phyloP scores from a whole-genome alignment of 2,329 filamentous ascomycete genomes.

The Microcyclospora pomicola region DNA sequence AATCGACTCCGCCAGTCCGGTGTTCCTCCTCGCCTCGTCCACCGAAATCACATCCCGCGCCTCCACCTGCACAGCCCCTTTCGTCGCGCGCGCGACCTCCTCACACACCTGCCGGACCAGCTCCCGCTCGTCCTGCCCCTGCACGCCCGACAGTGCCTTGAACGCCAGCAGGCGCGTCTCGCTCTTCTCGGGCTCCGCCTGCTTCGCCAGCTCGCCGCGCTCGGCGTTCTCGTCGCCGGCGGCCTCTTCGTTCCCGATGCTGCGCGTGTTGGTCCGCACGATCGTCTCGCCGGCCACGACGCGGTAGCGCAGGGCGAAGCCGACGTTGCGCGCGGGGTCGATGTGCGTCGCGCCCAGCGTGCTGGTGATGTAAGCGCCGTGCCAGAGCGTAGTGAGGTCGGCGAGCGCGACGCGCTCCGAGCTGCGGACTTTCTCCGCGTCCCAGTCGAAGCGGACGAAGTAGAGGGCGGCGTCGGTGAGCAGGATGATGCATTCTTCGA shows the following conservation, averaged over 20 bases:
- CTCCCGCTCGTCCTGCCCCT: slow-evolving; percentile 31
- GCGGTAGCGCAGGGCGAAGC: slow-evolving; percentile 63
- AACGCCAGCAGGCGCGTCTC: slow-evolving; percentile 35
- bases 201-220: slow-evolving; percentile 16
- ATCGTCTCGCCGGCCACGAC: slow-evolving; percentile 53
- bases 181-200: slow-evolving; percentile 9
- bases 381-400: slow-evolving; percentile 57
- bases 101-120: slow-evolving; percentile 53
- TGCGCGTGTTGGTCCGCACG: slow-evolving; percentile 71
- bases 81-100: slow-evolving; percentile 53
- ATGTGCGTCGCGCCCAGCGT: slow-evolving; percentile 65
- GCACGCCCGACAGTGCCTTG: slow-evolving; percentile 37
- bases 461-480: slow-evolving; percentile 78
- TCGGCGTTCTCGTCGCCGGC: slow-evolving; percentile 15
- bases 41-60: slow-evolving; percentile 65
- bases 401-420: slow-evolving; percentile 75
- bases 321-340: slow-evolving; percentile 69
- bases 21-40: slow-evolving; percentile 73
- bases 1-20: slow-evolving; percentile 71
- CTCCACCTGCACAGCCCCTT: slow-evolving; percentile 32
- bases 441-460: slow-evolving; percentile 86
- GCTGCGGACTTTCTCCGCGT: slow-evolving; percentile 80
- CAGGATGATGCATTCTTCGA: slow-evolving; percentile 79
- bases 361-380: slow-evolving; percentile 81
- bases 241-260: slow-evolving; percentile 47